Percentiles rank a stretch among this genome's conserved stretches.
phyloP scores from a whole-genome alignment of 371 early-diverging fungal genomes.

The Gilbertella persicaria region DNA sequence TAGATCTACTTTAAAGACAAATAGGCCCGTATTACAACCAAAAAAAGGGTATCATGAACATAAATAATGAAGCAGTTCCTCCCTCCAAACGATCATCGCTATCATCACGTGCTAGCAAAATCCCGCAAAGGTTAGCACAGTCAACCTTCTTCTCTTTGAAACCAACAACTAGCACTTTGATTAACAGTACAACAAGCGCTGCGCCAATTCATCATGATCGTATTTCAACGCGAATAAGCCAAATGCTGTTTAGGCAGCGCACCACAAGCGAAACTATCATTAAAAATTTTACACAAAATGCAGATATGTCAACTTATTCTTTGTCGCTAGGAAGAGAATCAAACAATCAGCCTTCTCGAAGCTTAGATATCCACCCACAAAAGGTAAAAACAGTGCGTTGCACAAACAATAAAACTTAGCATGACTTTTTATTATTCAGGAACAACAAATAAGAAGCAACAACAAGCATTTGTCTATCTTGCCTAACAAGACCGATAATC shows the following conservation, averaged over 20 bases:
- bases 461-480: neutral
- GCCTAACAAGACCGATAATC: constrained; percentile 2
- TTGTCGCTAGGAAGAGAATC: neutral
- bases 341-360: neutral
- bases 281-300: constrained; percentile 9
- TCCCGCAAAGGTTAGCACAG: constrained; percentile 26
- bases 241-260: constrained; percentile 18
- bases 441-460: neutral
- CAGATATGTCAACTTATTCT: neutral
- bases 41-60: constrained; percentile 8
- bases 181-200: constrained; percentile 1
- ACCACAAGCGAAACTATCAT: constrained; percentile 9
- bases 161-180: constrained; percentile 16
- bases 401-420: neutral
- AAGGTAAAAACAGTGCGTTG: neutral
- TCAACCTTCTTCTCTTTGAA: constrained; percentile 17
- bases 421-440: neutral
- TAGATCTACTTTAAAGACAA: neutral
- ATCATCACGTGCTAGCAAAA: constrained; percentile 28
- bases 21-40: no score
- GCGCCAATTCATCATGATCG: neutral
- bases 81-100: constrained; percentile 17
- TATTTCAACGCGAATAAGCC: constrained; percentile 12
- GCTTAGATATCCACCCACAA: neutral
- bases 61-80: constrained; percentile 11